Evolutionary conservation across 345 rosid species (phyloP).

Genomic region (Euclidium syriacum): DNA sequence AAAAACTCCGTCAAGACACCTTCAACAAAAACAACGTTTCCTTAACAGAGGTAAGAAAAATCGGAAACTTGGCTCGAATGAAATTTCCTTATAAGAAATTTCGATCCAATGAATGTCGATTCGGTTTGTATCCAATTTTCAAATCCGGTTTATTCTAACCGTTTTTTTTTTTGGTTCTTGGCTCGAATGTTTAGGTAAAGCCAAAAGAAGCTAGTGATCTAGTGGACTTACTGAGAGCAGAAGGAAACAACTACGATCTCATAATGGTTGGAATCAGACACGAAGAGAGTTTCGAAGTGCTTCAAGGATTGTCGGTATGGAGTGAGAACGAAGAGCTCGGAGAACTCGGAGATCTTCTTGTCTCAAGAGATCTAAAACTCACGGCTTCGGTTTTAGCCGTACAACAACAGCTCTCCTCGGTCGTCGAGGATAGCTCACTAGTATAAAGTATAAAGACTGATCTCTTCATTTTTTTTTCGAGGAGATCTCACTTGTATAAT

Average conservation of each 20-base stretch:
- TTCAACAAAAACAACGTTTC: not conserved
- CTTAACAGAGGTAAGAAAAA: conserved; percentile 3
- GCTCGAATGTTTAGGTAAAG: not conserved
- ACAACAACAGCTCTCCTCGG: conserved; percentile 32
- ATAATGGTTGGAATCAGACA: conserved; percentile 38
- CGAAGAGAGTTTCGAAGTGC: not conserved
- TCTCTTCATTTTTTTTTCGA: too few relatives aligned
- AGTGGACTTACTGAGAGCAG: not conserved
- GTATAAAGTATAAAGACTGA: too few relatives aligned
- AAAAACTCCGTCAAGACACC: conserved; percentile 1
- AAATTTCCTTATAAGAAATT: too few relatives aligned
- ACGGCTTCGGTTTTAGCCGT: conserved; percentile 27
- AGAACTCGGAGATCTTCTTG: conserved; percentile 34
- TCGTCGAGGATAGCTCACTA: not conserved
- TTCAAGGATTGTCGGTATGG: conserved; percentile 35
- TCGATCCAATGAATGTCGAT: too few relatives aligned
- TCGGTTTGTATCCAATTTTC: not conserved
- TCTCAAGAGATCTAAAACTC: conserved; percentile 24
- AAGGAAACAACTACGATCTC: conserved; percentile 24
- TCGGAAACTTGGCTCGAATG: too few relatives aligned
- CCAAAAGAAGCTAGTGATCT: conserved; percentile 17
- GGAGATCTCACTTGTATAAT: not conserved
- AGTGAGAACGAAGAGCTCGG: conserved; percentile 34
- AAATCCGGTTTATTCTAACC: not conserved
- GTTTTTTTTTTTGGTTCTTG: not conserved